Percentiles rank a stretch among this genome's conserved stretches.
phyloP scores from a whole-genome alignment of 202 grass and related monocot species.

The Zoysia matrella region DNA sequence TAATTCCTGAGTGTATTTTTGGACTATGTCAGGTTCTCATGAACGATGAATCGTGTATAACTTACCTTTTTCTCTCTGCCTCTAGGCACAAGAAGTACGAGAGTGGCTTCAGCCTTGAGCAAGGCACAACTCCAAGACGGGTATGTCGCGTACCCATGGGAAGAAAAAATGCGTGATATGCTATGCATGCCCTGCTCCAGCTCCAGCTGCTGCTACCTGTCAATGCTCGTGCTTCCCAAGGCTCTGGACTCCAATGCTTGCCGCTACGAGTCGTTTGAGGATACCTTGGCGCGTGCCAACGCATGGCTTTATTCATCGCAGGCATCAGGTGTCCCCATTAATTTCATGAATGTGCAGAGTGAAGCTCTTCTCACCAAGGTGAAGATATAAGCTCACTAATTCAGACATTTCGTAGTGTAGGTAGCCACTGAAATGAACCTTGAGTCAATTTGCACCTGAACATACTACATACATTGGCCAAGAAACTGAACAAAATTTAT shows the following conservation, averaged over 20 bases:
- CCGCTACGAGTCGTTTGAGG: slow-evolving; percentile 68
- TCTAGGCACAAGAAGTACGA: slow-evolving; percentile 69
- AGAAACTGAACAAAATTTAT: slow-evolving; percentile 3
- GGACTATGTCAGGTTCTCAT: background rate
- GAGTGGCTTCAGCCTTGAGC: slow-evolving; percentile 74
- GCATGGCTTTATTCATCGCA: slow-evolving; percentile 69
- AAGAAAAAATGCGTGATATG: slow-evolving; percentile 70
- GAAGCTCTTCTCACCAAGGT: slow-evolving; percentile 94
- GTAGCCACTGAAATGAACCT: slow-evolving; percentile 19
- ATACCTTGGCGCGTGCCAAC: slow-evolving; percentile 69
- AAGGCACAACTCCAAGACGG: slow-evolving; percentile 81
- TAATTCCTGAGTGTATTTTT: background rate
- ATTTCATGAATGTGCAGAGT: slow-evolving; percentile 72
- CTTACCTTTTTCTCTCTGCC: background rate
- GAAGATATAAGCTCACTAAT: background rate
- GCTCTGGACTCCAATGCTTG: slow-evolving; percentile 53
- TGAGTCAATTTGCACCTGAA: slow-evolving; percentile 11
- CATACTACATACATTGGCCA: background rate
- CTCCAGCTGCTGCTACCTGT: slow-evolving; percentile 47
- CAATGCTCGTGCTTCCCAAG: slow-evolving; percentile 74
- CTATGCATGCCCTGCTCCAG: slow-evolving; percentile 48
- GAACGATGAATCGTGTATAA: background rate
- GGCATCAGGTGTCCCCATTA: slow-evolving; percentile 59
- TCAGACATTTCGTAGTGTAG: background rate
- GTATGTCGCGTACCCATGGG: slow-evolving; percentile 80